Evolutionary conservation across 306 rosid species (phyloP).

Genomic region (Vicia villosa): DNA sequence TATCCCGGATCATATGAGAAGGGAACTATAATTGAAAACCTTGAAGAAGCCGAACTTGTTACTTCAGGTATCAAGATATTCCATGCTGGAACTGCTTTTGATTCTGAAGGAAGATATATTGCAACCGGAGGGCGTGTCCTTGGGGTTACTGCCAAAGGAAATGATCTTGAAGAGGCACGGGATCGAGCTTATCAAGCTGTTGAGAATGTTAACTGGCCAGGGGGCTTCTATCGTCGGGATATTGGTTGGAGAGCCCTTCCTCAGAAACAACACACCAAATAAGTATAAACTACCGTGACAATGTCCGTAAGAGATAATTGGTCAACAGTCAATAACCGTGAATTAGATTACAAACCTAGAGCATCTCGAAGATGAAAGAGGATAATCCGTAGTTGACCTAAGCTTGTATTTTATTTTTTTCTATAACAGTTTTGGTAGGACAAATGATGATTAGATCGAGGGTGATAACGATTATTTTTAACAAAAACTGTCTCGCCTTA

Average conservation of each 20-base stretch:
- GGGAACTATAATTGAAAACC: slow-evolving; percentile 77
- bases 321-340: not conserved
- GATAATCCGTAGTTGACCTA: slow-evolving; percentile 13
- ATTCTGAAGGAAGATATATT: slow-evolving; percentile 65
- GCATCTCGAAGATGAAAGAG: slow-evolving; percentile 18
- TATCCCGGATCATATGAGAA: slow-evolving; percentile 87
- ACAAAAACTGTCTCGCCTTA: not conserved
- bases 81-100: slow-evolving; percentile 91
- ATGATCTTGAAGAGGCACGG: slow-evolving; percentile 76
- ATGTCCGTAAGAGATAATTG: not conserved
- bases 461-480: not conserved
- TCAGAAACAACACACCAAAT: slow-evolving; percentile 45
- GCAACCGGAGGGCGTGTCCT: slow-evolving; percentile 95
- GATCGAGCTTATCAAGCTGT: slow-evolving; percentile 75
- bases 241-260: slow-evolving; percentile 98
- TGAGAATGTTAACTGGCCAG: slow-evolving; percentile 75
- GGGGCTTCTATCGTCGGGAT: slow-evolving; percentile 86
- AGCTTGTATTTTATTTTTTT: slow-evolving; percentile 6
- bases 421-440: slow-evolving; percentile 7
- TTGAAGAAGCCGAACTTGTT: slow-evolving; percentile 76
- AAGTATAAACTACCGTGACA: slow-evolving; percentile 39
- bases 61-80: slow-evolving; percentile 77
- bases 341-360: not conserved
- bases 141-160: slow-evolving; percentile 88
- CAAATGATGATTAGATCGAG: not conserved